Conservation (phyloP, 2,329 filamentous ascomycete genomes). For the Aureobasidium zeae region DNA sequence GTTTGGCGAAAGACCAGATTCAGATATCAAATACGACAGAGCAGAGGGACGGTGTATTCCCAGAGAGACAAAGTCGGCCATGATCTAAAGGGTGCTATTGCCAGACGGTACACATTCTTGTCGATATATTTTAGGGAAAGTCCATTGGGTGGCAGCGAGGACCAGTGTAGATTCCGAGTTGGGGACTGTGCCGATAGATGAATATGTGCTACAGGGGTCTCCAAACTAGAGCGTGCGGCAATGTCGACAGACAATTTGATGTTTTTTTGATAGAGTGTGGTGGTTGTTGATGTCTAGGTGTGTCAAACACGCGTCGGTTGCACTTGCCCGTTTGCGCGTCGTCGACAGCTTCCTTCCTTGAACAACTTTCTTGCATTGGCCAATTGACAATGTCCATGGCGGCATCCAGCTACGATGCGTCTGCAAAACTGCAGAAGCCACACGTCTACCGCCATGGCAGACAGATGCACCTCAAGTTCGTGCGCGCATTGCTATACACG, state of each 20-base stretch:
- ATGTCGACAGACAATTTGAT: background rate
- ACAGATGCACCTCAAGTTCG: slow-evolving; percentile 28
- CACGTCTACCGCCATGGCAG: slow-evolving; percentile 16
- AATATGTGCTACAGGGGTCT: no score
- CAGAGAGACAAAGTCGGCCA: slow-evolving; percentile 86
- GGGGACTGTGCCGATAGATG: no score
- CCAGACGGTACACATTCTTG: background rate
- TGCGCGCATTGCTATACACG: background rate
- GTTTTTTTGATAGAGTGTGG: background rate
- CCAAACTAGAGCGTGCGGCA: background rate
- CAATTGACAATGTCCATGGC: slow-evolving; percentile 1
- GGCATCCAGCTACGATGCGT: background rate
- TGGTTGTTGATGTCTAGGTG: background rate
- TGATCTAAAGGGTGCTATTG: slow-evolving; percentile 31
- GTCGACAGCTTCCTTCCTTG: slow-evolving; percentile 7
- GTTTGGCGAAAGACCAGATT: slow-evolving; percentile 63
- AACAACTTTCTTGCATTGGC: background rate
- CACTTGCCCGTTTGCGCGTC: slow-evolving; percentile 6
- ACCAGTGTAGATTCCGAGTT: no score
- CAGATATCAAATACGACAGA: slow-evolving; percentile 71
- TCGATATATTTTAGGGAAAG: slow-evolving; percentile 1
- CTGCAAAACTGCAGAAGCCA: slow-evolving; percentile 15
- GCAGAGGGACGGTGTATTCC: slow-evolving; percentile 84
- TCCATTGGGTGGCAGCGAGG: background rate
- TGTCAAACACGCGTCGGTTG: slow-evolving; percentile 7